These are phyloP conservation scores for Scenedesmus sp. DNA, from an alignment of 163 green algal species.

Conservation along the genomic window DNA sequence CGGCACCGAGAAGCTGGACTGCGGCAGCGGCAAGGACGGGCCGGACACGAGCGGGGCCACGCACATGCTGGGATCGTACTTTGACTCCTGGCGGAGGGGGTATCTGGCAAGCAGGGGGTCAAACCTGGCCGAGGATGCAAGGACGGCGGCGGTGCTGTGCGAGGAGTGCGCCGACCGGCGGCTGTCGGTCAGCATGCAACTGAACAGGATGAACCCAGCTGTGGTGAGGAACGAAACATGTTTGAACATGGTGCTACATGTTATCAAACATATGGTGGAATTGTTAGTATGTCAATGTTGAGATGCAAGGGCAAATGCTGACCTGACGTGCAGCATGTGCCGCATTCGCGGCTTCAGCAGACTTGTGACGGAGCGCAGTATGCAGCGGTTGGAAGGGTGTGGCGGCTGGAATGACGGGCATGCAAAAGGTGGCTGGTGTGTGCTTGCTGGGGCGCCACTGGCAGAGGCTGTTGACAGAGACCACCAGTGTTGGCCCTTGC, in stretches of 20 bases:
- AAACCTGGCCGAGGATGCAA: not conserved
- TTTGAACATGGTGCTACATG: not conserved
- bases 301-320: too few relatives aligned
- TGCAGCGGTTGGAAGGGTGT: too few relatives aligned
- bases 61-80: not conserved
- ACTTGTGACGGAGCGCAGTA: too few relatives aligned
- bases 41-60: not conserved
- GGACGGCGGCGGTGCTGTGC: not conserved
- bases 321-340: too few relatives aligned
- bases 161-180: not conserved
- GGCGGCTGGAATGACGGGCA: too few relatives aligned
- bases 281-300: too few relatives aligned
- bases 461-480: too few relatives aligned
- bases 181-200: not conserved
- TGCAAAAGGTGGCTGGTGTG: too few relatives aligned
- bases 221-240: not conserved
- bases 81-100: constrained; percentile 19
- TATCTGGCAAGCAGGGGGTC: not conserved
- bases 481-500: too few relatives aligned
- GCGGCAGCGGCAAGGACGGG: not conserved
- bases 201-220: not conserved
- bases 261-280: not conserved
- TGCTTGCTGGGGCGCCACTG: too few relatives aligned
- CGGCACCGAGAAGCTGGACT: not conserved
- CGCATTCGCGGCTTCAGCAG: too few relatives aligned